phyloP scores from a whole-genome alignment of 2,329 filamentous ascomycete genomes.

The Trichoderma aggressivum region DNA sequence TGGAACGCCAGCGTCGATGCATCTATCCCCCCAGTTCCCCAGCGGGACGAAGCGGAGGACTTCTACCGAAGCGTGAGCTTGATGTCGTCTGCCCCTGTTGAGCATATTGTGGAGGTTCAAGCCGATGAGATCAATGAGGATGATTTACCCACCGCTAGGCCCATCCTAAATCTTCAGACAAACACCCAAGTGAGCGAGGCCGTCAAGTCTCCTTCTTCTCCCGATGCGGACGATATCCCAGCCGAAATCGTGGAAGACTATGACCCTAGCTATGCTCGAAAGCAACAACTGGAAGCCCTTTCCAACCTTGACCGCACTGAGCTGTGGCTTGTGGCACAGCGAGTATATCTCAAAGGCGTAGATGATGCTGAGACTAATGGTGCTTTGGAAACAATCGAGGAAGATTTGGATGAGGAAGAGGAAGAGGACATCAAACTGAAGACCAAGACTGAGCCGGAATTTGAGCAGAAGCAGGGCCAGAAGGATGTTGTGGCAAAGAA shows the following conservation, averaged over 20 bases:
- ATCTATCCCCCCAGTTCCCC: constrained; percentile 36
- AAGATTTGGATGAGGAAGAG: constrained; percentile 27
- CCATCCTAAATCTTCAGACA: constrained; percentile 34
- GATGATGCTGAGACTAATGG: constrained; percentile 43
- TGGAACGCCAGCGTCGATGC: constrained; percentile 58
- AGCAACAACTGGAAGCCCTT: constrained; percentile 66
- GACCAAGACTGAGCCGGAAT: constrained; percentile 28
- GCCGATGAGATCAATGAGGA: constrained; percentile 48
- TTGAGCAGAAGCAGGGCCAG: constrained; percentile 22
- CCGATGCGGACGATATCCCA: constrained; percentile 53
- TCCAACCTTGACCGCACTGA: constrained; percentile 82
- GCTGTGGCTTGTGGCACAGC: constrained; percentile 81
- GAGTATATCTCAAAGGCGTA: constrained; percentile 68
- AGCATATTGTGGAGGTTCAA: constrained; percentile 62
- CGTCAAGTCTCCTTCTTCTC: constrained; percentile 37
- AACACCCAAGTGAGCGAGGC: constrained; percentile 33
- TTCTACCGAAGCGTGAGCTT: constrained; percentile 39
- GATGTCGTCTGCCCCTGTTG: constrained; percentile 48
- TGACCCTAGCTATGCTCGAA: constrained; percentile 70
- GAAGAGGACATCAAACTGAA: constrained; percentile 19
- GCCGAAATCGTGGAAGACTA: constrained; percentile 68
- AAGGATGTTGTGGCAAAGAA: constrained; percentile 54
- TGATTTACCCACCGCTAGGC: constrained; percentile 66
- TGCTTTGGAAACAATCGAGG: constrained; percentile 36
- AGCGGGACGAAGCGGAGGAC: constrained; percentile 37